A percentile compares a stretch with the other conserved stretches of the same genome.
phyloP scores from a whole-genome alignment of 148 eudicot species.

The Amaranthus hypochondriacus region DNA sequence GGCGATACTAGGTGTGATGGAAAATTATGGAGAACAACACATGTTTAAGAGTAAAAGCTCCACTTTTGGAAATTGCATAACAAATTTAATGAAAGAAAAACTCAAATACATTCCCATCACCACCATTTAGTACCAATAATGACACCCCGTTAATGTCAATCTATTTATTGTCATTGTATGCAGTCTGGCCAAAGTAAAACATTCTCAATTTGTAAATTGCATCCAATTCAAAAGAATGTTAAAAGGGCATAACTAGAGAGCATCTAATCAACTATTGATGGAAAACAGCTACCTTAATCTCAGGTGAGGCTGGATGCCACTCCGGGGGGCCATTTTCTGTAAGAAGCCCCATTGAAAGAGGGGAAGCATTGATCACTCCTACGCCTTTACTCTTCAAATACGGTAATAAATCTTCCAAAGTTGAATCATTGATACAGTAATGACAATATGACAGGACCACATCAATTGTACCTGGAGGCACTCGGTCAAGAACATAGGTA shows the following conservation, averaged over 20 bases:
- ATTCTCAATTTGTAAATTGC: too few relatives aligned
- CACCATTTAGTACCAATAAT: too few relatives aligned
- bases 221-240: not conserved
- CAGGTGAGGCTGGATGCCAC: constrained; percentile 97
- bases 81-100: too few relatives aligned
- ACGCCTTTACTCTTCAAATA: constrained; percentile 91
- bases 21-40: too few relatives aligned
- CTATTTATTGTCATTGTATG: too few relatives aligned
- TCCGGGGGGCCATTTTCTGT: constrained; percentile 93
- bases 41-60: too few relatives aligned
- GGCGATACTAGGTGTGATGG: too few relatives aligned
- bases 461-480: constrained; percentile 81
- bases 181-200: too few relatives aligned
- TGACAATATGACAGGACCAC: constrained; percentile 94
- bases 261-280: not conserved
- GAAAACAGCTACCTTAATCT: constrained; percentile 55
- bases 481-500: constrained; percentile 85
- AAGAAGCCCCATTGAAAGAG: constrained; percentile 97
- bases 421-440: constrained; percentile 74
- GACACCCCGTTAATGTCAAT: too few relatives aligned
- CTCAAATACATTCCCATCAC: not conserved
- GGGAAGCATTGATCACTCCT: constrained; percentile 94
- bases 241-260: not conserved
- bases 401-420: constrained; percentile 78
- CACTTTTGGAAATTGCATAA: too few relatives aligned